A percentile compares a stretch with the other conserved stretches of the same genome.
These are phyloP conservation scores for Cryphonectria radicalis DNA, from an alignment of 2,329 filamentous ascomycete genomes.

Conservation along the genomic window DNA sequence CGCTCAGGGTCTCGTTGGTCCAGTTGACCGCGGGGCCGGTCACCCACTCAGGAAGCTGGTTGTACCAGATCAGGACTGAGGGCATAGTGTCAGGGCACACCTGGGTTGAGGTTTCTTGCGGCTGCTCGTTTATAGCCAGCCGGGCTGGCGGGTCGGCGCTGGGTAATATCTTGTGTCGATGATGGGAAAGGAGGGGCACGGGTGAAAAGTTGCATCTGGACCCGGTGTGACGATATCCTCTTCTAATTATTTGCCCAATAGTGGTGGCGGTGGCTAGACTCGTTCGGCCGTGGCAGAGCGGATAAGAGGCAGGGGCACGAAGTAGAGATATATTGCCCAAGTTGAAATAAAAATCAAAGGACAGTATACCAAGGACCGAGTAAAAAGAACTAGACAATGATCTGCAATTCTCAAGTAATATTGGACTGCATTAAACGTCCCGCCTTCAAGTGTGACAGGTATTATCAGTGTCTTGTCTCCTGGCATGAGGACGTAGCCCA, in stretches of 20 bases:
- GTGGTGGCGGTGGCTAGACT: background rate
- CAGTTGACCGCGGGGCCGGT: constrained; percentile 41
- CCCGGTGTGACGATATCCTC: background rate
- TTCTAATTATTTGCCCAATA: background rate
- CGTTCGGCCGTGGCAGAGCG: background rate
- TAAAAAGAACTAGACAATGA: too few relatives aligned
- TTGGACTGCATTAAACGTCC: background rate
- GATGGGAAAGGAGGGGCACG: background rate
- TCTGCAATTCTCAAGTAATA: background rate
- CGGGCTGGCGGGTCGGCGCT: background rate
- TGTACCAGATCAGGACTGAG: constrained; percentile 44
- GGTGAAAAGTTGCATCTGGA: background rate
- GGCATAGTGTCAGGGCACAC: background rate
- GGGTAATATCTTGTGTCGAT: constrained; percentile 1
- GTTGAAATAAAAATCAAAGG: too few relatives aligned
- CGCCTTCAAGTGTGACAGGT: background rate
- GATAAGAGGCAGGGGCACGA: too few relatives aligned
- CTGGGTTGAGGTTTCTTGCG: background rate
- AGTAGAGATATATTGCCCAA: too few relatives aligned
- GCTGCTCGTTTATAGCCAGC: background rate
- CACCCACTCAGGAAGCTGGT: constrained; percentile 57
- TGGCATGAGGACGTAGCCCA: background rate
- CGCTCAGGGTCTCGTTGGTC: constrained; percentile 56
- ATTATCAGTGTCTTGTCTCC: background rate
- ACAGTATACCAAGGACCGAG: too few relatives aligned